These are phyloP conservation scores for Suillus decipiens DNA, from an alignment of 768 basidiomycete genomes.

Conservation along the genomic window DNA sequence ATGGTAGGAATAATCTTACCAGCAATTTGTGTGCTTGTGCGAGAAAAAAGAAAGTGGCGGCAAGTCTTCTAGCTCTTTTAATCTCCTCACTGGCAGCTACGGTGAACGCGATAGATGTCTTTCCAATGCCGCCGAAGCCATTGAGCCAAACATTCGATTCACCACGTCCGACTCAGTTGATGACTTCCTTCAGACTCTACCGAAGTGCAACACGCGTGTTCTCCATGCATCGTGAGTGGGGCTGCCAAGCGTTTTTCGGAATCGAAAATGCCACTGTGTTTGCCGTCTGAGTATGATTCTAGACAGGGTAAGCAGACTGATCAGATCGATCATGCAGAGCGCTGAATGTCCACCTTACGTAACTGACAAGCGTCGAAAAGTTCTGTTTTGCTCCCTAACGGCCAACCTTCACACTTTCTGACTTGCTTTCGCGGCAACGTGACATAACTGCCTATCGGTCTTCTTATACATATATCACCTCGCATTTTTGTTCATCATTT, in stretches of 20 bases:
- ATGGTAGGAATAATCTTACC: constrained; percentile 17
- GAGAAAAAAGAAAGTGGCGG: constrained; percentile 23
- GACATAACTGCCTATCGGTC: too few relatives aligned
- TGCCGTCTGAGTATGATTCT: too few relatives aligned
- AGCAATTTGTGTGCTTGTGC: constrained; percentile 7
- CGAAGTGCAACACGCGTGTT: not conserved
- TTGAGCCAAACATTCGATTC: not conserved
- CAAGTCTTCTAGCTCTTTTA: constrained; percentile 15
- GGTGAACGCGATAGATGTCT: not conserved
- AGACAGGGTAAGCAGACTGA: too few relatives aligned
- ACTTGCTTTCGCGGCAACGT: too few relatives aligned
- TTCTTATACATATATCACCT: too few relatives aligned
- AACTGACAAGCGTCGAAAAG: too few relatives aligned
- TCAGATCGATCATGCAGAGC: too few relatives aligned
- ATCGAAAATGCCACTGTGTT: not conserved
- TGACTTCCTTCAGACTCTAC: not conserved
- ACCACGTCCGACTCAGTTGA: not conserved
- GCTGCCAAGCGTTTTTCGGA: not conserved
- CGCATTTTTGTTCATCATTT: too few relatives aligned
- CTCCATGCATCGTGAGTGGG: constrained; percentile 1
- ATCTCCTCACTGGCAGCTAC: constrained; percentile 1
- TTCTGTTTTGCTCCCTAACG: too few relatives aligned
- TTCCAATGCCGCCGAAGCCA: not conserved
- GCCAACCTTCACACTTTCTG: too few relatives aligned
- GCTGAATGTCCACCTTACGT: too few relatives aligned